Evolutionary conservation across 139 green algal genomes (phyloP), one percentile per base, ranked within the genome.

Genomic region (Klebsormidium nitens): DNA sequence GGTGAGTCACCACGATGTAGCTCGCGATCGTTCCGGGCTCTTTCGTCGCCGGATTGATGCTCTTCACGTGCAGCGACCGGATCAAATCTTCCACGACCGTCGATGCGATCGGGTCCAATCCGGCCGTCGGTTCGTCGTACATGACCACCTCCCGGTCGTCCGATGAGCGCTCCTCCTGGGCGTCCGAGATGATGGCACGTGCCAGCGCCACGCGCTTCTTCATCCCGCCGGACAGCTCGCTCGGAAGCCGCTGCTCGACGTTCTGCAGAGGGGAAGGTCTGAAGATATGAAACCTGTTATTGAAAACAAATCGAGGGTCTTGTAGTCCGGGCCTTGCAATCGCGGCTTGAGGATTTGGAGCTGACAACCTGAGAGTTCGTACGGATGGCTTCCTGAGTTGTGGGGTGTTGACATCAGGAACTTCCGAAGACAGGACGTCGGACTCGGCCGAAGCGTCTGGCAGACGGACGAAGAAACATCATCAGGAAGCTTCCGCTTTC

Each of bases 1-100:
- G 95, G 78, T 99, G 95, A 14, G 95, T 99, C 2, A 99, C 95
- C 11, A 99, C 95, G 34, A 99, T 89, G 76, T 99, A 99, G 59
- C 73, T 86, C 5, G 82, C 77, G 48, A 98, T 92, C 75, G 38
- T 77, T 47, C 70, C 67, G 3, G 11, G n/a, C 64, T 32, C 49
- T 47, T 72, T 72, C 28, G 28, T 34, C 31, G 19, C 32, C 49
- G 28, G 36, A 38, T n/a, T 70, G 23, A n/a, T 29, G 23, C 57
- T 26, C 32, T 56, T 26, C 31, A 71, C 75, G 74, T 96, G 88
- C 62, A 98, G 66, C 3, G 80, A 88, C 26, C 93, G 80, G 55
- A 98, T 98, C 3, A 98, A 76, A 71, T 98, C 91, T 64, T 98
- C 93, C 5, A 98, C 87, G 0, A 97, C 91, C 0, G 93, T 98